These are phyloP conservation scores for Cladosporium cucumerinum DNA, from an alignment of 2,329 filamentous ascomycete species.

Conservation along the genomic window DNA sequence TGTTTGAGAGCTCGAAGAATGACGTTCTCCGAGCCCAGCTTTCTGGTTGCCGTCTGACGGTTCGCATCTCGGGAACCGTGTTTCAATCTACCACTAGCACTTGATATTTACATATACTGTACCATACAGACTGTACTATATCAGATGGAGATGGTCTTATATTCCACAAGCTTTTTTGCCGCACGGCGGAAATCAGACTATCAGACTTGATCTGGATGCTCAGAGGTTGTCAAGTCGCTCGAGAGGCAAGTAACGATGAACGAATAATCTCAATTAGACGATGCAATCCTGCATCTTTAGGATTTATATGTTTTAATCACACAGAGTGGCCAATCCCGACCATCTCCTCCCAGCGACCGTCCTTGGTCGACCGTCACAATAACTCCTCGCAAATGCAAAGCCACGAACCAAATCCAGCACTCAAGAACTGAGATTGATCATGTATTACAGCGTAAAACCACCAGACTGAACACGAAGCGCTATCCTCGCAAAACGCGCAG, in stretches of 20 bases:
- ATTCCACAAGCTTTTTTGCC: not conserved
- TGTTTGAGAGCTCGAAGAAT: not conserved
- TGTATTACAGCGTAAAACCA: not conserved
- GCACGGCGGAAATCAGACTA: not conserved
- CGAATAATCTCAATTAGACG: slow-evolving; percentile 11
- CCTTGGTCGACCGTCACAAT: not conserved
- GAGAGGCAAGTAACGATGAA: not conserved
- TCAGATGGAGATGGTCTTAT: not conserved
- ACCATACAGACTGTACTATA: not conserved
- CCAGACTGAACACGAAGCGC: not conserved
- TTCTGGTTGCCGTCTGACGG: not conserved
- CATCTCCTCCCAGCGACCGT: not conserved
- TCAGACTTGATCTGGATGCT: not conserved
- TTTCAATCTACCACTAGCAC: not conserved
- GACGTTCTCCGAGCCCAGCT: not conserved
- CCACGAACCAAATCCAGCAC: not conserved
- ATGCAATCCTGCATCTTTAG: not conserved
- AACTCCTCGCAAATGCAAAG: slow-evolving; percentile 12
- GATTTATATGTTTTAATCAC: not conserved
- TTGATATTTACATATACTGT: not conserved
- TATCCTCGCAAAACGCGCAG: not conserved
- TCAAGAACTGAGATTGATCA: not conserved
- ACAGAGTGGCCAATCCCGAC: not conserved
- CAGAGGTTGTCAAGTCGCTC: not conserved
- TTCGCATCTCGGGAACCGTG: not conserved